phyloP scores from a whole-genome alignment of 192 early-diverging fungal genomes.

The Gamsiella multidivaricata region DNA sequence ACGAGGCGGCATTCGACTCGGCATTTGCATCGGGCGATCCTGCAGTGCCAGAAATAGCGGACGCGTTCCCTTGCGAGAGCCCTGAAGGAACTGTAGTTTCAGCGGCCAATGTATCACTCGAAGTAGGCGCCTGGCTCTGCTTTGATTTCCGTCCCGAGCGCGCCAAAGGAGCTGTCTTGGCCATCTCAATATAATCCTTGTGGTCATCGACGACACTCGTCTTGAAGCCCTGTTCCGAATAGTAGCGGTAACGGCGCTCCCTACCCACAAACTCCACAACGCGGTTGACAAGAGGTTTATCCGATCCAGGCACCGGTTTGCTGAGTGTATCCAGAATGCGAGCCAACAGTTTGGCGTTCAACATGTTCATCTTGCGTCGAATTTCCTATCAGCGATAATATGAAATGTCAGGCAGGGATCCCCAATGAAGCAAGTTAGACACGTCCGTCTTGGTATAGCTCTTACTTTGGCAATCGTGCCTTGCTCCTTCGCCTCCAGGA shows the following conservation, averaged over 20 bases:
- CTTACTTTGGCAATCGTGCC: slow-evolving; percentile 65
- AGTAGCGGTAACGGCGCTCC: slow-evolving; percentile 74
- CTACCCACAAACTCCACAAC: slow-evolving; percentile 72
- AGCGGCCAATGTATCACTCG: slow-evolving; percentile 2
- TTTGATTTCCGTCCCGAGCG: not conserved
- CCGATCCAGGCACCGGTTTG: slow-evolving; percentile 13
- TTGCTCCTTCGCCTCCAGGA: slow-evolving; percentile 57
- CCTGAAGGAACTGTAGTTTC: too few relatives aligned
- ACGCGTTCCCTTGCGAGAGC: not conserved
- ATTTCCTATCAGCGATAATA: too few relatives aligned
- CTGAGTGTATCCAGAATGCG: slow-evolving; percentile 58
- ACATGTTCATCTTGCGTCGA: slow-evolving; percentile 58
- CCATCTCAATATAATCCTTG: slow-evolving; percentile 27
- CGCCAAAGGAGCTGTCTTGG: slow-evolving; percentile 14
- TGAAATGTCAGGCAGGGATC: too few relatives aligned
- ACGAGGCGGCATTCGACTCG: not conserved
- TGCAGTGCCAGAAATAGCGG: not conserved
- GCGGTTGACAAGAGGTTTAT: slow-evolving; percentile 48
- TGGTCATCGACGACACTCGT: slow-evolving; percentile 32
- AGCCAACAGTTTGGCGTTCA: slow-evolving; percentile 61
- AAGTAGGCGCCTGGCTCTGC: not conserved
- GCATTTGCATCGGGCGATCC: not conserved
- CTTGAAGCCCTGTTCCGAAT: slow-evolving; percentile 50
- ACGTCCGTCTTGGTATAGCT: not conserved
- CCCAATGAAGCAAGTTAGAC: too few relatives aligned